Conservation (phyloP, 441 rosid species). For the Biscutella laevigata region DNA sequence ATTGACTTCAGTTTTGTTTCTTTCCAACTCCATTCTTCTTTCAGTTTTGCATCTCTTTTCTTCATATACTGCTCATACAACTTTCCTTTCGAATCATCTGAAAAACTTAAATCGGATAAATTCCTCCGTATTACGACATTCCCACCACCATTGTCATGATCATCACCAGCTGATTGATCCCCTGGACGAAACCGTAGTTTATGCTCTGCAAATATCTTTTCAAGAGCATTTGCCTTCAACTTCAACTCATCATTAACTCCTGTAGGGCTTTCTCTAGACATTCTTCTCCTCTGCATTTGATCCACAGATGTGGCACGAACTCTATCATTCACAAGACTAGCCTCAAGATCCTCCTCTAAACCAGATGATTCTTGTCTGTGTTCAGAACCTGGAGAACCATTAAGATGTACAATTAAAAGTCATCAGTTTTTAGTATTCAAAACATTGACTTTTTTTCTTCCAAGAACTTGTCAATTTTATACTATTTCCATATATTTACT, state of each 20-base stretch:
- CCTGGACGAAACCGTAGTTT: conserved; percentile 53
- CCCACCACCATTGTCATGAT: conserved; percentile 28
- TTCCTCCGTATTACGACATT: conserved; percentile 39
- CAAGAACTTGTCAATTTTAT: not conserved
- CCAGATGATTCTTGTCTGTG: conserved; percentile 38
- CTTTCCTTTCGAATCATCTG: conserved; percentile 80
- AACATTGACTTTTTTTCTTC: conserved; percentile 32
- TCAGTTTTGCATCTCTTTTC: conserved; percentile 86
- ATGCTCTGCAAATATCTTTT: conserved; percentile 80
- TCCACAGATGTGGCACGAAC: conserved; percentile 29
- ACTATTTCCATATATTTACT: not conserved
- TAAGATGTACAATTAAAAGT: conserved; percentile 45
- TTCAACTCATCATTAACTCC: conserved; percentile 66
- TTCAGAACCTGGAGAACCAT: conserved; percentile 48
- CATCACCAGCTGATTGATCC: conserved; percentile 47
- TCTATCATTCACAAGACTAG: conserved; percentile 31
- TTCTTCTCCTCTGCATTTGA: conserved; percentile 58
- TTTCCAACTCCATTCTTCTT: conserved; percentile 86
- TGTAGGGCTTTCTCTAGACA: conserved; percentile 56
- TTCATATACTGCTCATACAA: conserved; percentile 75
- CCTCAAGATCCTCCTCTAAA: conserved; percentile 41
- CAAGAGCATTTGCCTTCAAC: conserved; percentile 77
- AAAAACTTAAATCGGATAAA: conserved; percentile 42
- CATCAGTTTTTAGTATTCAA: too few species aligned
- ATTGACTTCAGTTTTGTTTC: conserved; percentile 82